These are phyloP conservation scores for Pulveroboletus sp. DNA, from an alignment of 768 basidiomycete genomes.

Conservation along the genomic window DNA sequence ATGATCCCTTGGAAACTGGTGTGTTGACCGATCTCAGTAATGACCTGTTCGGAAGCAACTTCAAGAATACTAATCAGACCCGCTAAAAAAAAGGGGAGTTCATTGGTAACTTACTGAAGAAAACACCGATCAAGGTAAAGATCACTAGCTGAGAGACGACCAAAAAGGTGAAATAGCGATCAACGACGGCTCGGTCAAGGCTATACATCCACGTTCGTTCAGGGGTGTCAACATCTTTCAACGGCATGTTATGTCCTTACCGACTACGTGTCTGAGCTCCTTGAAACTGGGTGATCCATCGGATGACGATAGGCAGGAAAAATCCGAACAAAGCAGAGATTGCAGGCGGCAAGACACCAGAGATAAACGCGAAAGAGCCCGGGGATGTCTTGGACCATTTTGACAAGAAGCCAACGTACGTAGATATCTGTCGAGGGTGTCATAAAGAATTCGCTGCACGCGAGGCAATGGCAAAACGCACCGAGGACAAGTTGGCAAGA, in stretches of 20 bases:
- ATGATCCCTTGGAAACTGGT: conserved; percentile 44
- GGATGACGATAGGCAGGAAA: conserved; percentile 89
- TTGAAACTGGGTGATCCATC: conserved; percentile 71
- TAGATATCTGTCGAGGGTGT: conserved; percentile 29
- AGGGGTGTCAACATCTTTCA: neutral
- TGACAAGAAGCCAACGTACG: conserved; percentile 72
- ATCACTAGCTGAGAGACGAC: conserved; percentile 91
- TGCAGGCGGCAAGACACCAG: conserved; percentile 89
- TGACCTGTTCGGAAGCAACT: conserved; percentile 38
- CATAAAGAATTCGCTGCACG: neutral
- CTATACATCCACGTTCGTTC: conserved; percentile 35
- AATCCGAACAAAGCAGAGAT: conserved; percentile 87
- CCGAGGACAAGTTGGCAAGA: conserved; percentile 83
- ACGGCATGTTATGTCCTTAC: conserved; percentile 11
- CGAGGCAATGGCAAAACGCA: conserved; percentile 32
- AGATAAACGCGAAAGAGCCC: conserved; percentile 72
- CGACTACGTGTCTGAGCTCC: conserved; percentile 38
- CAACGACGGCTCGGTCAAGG: conserved; percentile 86
- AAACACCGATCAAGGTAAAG: conserved; percentile 89
- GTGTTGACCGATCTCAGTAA: conserved; percentile 45
- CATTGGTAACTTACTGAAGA: conserved; percentile 59
- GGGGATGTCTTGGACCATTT: conserved; percentile 62
- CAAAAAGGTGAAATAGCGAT: conserved; percentile 90
- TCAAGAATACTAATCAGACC: neutral
- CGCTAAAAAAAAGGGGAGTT: neutral